Conservation (phyloP, 108 stramenopile genomes). For the Cyclotella baltica region DNA sequence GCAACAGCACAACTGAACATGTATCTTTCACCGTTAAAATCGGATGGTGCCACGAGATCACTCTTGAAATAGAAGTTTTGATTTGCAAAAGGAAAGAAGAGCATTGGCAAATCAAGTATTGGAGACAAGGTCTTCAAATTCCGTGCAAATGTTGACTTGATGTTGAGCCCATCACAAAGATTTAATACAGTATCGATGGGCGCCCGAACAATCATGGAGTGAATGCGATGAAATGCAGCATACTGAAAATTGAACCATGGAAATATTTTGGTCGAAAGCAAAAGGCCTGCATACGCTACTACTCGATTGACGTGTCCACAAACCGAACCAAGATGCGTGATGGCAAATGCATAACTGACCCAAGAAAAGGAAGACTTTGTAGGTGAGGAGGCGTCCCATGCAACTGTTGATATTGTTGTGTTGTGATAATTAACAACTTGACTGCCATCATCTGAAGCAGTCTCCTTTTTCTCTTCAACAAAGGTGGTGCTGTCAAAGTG, state of each 20-base stretch:
- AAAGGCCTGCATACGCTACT: conserved; percentile 65
- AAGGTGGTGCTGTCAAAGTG: conserved; percentile 1
- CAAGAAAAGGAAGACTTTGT: conserved; percentile 66
- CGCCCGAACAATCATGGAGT: conserved; percentile 51
- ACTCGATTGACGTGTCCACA: conserved; percentile 71
- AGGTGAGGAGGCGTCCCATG: conserved; percentile 73
- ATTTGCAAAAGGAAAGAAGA: conserved; percentile 88
- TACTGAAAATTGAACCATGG: conserved; percentile 52
- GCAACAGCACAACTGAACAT: conserved; percentile 78
- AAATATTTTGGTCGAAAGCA: conserved; percentile 64
- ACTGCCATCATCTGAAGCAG: conserved; percentile 30
- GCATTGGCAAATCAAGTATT: conserved; percentile 80
- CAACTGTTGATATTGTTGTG: conserved; percentile 62
- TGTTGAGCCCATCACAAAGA: conserved; percentile 35
- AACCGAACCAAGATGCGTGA: conserved; percentile 74
- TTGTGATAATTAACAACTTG: conserved; percentile 7
- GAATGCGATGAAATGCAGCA: conserved; percentile 54
- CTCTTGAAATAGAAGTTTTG: conserved; percentile 75
- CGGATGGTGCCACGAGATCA: conserved; percentile 64
- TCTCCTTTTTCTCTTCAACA: conserved; percentile 49
- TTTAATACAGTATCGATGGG: conserved; percentile 56
- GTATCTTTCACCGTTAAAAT: conserved; percentile 82
- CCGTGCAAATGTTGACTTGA: conserved; percentile 11
- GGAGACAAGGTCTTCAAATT: conserved; percentile 53
- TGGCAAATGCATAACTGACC: conserved; percentile 72